Conservation (phyloP, 148 eudicot genomes). For the Vaccinium darrowii region DNA sequence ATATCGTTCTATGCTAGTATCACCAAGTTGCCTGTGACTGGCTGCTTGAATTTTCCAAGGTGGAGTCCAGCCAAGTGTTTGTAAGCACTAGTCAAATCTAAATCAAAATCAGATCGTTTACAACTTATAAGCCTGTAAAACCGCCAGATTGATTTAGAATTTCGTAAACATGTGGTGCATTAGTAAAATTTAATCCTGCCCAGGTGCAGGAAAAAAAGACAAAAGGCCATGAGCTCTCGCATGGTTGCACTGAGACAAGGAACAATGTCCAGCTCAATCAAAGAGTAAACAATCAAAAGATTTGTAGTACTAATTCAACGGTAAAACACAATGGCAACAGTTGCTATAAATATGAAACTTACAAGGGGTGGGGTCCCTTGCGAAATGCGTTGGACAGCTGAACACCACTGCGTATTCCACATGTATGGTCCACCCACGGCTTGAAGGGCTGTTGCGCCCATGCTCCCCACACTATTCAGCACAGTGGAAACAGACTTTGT, state of each 20-base stretch:
- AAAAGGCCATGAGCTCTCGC: not conserved
- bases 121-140: not conserved
- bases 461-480: slow-evolving; percentile 74
- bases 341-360: slow-evolving; percentile 36
- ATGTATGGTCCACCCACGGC: slow-evolving; percentile 97
- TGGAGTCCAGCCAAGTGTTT: not conserved
- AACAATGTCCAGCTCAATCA: not conserved
- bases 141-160: not conserved
- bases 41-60: not conserved
- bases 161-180: not conserved
- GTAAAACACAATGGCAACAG: not conserved
- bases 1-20: not conserved
- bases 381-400: slow-evolving; percentile 88
- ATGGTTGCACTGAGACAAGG: not conserved
- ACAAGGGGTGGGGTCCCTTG: slow-evolving; percentile 99
- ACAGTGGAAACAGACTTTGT: slow-evolving; percentile 65
- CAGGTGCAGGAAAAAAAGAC: not conserved
- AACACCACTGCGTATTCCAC: slow-evolving; percentile 87
- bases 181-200: not conserved
- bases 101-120: not conserved
- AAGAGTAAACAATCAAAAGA: slow-evolving; percentile 2
- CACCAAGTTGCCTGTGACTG: not conserved
- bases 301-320: not conserved
- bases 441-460: slow-evolving; percentile 77
- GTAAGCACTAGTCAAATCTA: not conserved